Evolutionary conservation across 1,284 basidiomycete species (phyloP), one percentile per base, ranked within the genome.

Genomic region (Polyporus tsugae): DNA sequence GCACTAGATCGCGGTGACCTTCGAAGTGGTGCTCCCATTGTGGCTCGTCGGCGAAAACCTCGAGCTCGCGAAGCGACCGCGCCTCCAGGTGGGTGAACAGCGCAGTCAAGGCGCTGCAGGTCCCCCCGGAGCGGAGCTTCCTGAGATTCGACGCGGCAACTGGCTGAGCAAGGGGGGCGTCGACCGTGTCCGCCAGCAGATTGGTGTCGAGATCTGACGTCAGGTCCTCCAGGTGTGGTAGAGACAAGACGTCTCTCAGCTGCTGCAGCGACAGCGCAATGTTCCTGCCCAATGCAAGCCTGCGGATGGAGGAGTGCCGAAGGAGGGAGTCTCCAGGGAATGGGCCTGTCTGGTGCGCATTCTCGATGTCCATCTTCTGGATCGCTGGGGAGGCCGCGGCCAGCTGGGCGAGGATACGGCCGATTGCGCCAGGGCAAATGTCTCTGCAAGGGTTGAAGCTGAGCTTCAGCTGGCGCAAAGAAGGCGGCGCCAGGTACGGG

Each of bases 301-400:
- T 49, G 46, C 46, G 46, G 46, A 49, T 9, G 46, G 46, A 49
- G 10, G 46, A 49, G 22, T 49, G 22, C 22, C 10, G 7, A 11
- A 9, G 46, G 11, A 49, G 22, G 46, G 46, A 49, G n/a, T 49
- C 11, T 11, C 46, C 46, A 5, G 46, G 46, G 22, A 52, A 52
- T 6, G 46, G 46, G 5, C 46, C 46, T 9, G 22, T 25, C 46
- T 29, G 22, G 46, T 52, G 46, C 22, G n/a, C 46, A 13, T 52
- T 52, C 46, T 22, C 46, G 46, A 52, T 52, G 9, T 52, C 46
- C 11, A 52, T 52, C 46, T 52, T 52, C 22, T 52, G 46, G 22
- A 52, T 52, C 22, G 10, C 46, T 3, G 46, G 46, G n/a, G 46
- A 52, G 10, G 11, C 10, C 22, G 22, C n/a, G 13, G 46, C 46